Conservation (phyloP, 2,329 filamentous ascomycete genomes). For the Fonsecaea pedrosoi region DNA sequence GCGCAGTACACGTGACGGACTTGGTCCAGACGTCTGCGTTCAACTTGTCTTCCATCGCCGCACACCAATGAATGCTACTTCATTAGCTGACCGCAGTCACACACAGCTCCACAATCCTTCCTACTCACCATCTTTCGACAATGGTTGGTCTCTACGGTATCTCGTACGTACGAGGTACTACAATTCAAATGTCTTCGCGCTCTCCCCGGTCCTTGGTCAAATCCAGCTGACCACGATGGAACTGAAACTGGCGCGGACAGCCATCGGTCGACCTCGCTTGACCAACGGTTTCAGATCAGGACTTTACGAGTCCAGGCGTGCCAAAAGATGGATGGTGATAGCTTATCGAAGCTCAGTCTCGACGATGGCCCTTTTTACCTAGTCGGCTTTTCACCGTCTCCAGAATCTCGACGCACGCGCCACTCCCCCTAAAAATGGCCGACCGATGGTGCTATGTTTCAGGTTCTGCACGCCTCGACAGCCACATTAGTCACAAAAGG, state of each 20-base stretch:
- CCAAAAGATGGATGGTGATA: constrained; percentile 3
- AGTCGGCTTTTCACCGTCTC: constrained; percentile 13
- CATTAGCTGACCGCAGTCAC: constrained; percentile 8
- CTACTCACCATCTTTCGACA: background rate
- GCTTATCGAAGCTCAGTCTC: constrained; percentile 4
- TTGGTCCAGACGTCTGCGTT: background rate
- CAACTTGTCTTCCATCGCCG: constrained; percentile 6
- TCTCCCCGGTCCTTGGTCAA: background rate
- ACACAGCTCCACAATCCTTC: constrained; percentile 18
- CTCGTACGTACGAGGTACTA: background rate
- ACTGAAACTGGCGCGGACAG: constrained; percentile 26
- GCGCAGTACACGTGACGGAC: constrained; percentile 17
- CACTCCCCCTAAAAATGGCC: constrained; percentile 21
- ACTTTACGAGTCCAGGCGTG: background rate
- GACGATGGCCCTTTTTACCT: constrained; percentile 4
- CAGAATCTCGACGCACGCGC: constrained; percentile 35
- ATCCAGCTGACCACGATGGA: constrained; percentile 10
- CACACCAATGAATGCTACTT: constrained; percentile 12
- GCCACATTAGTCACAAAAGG: constrained; percentile 29
- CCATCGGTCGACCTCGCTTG: constrained; percentile 16
- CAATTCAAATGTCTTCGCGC: background rate
- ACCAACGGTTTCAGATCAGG: constrained; percentile 26
- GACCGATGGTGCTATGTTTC: constrained; percentile 37
- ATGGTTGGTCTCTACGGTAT: constrained; percentile 4
- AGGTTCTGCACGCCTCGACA: constrained; percentile 31